These are phyloP conservation scores for Globisporangium cylindrosporum DNA, from an alignment of 352 stramenopile genomes.

Conservation along the genomic window DNA sequence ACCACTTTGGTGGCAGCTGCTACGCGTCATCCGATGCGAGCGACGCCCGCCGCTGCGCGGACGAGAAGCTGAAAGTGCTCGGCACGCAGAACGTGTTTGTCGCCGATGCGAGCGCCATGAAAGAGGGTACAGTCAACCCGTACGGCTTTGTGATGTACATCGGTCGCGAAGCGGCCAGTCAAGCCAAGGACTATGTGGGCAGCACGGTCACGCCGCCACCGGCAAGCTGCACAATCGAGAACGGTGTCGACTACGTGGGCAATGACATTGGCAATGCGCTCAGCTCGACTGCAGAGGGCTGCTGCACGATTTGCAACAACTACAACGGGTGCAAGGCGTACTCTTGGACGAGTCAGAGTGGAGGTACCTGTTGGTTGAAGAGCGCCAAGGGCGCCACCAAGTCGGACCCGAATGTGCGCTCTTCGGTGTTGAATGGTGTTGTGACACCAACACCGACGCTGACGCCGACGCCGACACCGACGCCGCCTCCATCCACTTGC, in stretches of 20 bases:
- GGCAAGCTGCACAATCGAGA: conserved; percentile 24
- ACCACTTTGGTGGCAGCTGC: conserved; percentile 76
- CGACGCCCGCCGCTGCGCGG: conserved; percentile 50
- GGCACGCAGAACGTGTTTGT: conserved; percentile 72
- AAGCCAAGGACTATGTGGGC: conserved; percentile 34
- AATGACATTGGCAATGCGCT: conserved; percentile 34
- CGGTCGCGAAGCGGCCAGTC: conserved; percentile 41
- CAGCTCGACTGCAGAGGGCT: conserved; percentile 29
- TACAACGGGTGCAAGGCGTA: conserved; percentile 33
- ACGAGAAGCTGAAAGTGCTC: conserved; percentile 54
- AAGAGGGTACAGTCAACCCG: conserved; percentile 61
- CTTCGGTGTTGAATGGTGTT: neutral
- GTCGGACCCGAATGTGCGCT: neutral
- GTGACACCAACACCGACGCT: neutral
- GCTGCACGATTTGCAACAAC: conserved; percentile 32
- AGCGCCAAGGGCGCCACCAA: conserved; percentile 15
- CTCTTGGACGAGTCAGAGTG: conserved; percentile 31
- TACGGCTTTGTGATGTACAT: conserved; percentile 80
- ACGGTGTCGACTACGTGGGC: conserved; percentile 39
- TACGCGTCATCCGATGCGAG: conserved; percentile 46
- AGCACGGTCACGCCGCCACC: conserved; percentile 5
- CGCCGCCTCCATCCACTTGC: neutral
- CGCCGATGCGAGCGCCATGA: conserved; percentile 55
- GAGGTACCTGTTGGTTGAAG: conserved; percentile 61
- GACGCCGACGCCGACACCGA: too few relatives aligned